Percentiles rank a stretch among this genome's conserved stretches.
Conservation (phyloP, 257 asterid species). For the Lantana camara region DNA sequence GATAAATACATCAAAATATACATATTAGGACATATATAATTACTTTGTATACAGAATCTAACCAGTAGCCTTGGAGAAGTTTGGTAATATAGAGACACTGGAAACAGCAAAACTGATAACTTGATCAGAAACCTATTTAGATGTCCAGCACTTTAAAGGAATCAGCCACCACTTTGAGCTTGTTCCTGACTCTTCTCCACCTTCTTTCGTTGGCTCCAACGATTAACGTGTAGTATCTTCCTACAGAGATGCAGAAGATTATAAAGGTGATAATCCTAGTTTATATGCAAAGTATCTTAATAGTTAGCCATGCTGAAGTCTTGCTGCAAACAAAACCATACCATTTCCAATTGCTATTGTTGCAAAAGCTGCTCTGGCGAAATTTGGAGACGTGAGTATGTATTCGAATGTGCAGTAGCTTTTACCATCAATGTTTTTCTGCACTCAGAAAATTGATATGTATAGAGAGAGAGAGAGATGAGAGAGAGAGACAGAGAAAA, state of each 20-base stretch:
- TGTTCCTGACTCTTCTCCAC: constrained; percentile 69
- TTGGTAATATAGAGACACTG: constrained; percentile 5
- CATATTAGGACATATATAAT: neutral
- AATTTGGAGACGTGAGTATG: constrained; percentile 64
- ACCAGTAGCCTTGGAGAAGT: constrained; percentile 2
- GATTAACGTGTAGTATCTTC: constrained; percentile 76
- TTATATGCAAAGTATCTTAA: too few species aligned
- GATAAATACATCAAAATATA: neutral
- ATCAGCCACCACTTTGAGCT: constrained; percentile 88
- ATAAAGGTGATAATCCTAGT: neutral
- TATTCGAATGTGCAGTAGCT: constrained; percentile 81
- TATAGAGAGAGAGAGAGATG: neutral
- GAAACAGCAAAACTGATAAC: neutral
- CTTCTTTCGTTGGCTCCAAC: constrained; percentile 89
- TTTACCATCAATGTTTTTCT: constrained; percentile 72
- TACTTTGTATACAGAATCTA: constrained; percentile 16
- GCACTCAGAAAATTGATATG: constrained; percentile 32
- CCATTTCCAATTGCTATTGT: constrained; percentile 87
- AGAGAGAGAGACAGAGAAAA: neutral
- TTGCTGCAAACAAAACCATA: constrained; percentile 23
- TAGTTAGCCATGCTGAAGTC: too few species aligned
- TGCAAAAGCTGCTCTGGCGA: constrained; percentile 82
- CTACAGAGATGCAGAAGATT: constrained; percentile 36
- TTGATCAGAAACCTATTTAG: constrained; percentile 25
- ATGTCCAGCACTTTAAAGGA: constrained; percentile 75